Conservation (phyloP, 2,329 filamentous ascomycete species). For the Colletotrichum filicis region DNA sequence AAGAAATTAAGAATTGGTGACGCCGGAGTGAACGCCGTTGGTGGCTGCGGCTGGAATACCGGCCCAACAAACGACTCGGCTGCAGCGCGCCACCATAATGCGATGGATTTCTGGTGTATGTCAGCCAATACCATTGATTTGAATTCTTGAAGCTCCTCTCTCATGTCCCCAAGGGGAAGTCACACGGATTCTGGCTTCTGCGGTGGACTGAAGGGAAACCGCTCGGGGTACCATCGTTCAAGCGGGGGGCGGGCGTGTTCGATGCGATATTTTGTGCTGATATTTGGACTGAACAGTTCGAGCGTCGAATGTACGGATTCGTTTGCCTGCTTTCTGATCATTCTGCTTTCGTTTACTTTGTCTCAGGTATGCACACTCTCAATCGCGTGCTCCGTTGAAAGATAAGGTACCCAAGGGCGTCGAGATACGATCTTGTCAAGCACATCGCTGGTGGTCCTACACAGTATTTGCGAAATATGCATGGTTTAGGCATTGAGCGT, state of each 20-base stretch:
- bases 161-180: conserved; percentile 20
- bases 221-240: neutral
- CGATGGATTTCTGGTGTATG: neutral
- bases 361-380: too few species aligned
- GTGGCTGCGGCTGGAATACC: neutral
- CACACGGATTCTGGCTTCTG: neutral
- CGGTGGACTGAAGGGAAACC: neutral
- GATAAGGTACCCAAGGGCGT: too few species aligned
- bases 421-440: too few species aligned
- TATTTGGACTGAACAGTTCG: neutral
- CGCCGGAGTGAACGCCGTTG: neutral
- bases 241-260: neutral
- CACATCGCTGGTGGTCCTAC: too few species aligned
- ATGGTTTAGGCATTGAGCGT: too few species aligned
- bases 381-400: too few species aligned
- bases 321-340: too few species aligned
- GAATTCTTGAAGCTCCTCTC: neutral
- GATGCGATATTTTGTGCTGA: neutral
- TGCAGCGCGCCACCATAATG: neutral
- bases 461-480: too few species aligned
- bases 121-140: neutral
- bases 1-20: neutral
- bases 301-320: too few species aligned
- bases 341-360: too few species aligned
- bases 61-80: neutral